phyloP scores from a whole-genome alignment of 768 basidiomycete species.

The Leccinellum albellum region DNA sequence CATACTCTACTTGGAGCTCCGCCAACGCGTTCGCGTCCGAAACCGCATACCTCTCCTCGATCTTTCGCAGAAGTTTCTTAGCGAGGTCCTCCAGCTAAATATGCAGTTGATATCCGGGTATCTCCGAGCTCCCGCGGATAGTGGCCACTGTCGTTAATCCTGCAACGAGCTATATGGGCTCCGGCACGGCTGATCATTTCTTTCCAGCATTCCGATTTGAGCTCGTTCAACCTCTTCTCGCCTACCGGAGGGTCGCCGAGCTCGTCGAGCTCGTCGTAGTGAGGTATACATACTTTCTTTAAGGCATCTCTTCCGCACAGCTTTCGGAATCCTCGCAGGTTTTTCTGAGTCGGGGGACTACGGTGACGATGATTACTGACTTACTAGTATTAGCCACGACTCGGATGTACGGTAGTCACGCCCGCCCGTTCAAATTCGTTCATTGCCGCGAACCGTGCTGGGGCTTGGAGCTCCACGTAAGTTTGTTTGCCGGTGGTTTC shows the following conservation, averaged over 20 bases:
- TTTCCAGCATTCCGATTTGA: slow-evolving; percentile 1
- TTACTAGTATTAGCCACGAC: too few relatives aligned
- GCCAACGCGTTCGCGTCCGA: not conserved
- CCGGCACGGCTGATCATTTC: slow-evolving; percentile 1
- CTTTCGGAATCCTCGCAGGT: slow-evolving; percentile 32
- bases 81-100: not conserved
- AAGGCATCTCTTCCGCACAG: slow-evolving; percentile 29
- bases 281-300: slow-evolving; percentile 31
- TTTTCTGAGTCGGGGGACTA: too few relatives aligned
- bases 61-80: not conserved
- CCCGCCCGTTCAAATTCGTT: too few relatives aligned
- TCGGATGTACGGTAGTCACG: too few relatives aligned
- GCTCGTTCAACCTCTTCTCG: slow-evolving; percentile 4
- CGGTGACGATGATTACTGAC: too few relatives aligned
- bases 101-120: not conserved
- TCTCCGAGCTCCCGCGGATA: slow-evolving; percentile 1
- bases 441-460: too few relatives aligned
- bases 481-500: too few relatives aligned
- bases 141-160: slow-evolving; percentile 5
- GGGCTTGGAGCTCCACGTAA: too few relatives aligned
- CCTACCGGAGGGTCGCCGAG: slow-evolving; percentile 22
- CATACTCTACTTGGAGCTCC: not conserved
- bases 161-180: slow-evolving; percentile 3
- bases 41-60: not conserved
- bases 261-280: slow-evolving; percentile 30